These are phyloP conservation scores for Blastobotrys muscicola DNA, from an alignment of 805 yeast genomes.

Conservation along the genomic window DNA sequence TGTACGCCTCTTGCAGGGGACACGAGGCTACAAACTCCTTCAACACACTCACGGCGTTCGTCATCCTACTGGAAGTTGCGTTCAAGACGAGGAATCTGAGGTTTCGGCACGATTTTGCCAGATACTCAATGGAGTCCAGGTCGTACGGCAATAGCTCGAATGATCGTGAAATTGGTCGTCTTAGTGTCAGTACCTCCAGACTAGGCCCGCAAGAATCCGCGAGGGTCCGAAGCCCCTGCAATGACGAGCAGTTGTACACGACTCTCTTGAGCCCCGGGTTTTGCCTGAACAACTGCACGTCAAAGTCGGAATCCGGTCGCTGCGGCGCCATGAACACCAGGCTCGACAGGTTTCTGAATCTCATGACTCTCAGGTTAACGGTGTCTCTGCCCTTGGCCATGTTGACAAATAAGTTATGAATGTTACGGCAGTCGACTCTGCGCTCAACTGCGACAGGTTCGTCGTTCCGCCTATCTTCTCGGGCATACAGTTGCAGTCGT, in stretches of 20 bases:
- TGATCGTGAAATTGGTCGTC: not conserved
- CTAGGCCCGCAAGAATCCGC: constrained; percentile 2
- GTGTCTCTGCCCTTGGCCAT: constrained; percentile 2
- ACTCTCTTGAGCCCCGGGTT: constrained; percentile 4
- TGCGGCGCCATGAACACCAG: not conserved
- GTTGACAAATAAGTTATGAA: constrained; percentile 3
- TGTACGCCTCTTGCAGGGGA: not conserved
- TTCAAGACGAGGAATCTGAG: constrained; percentile 1
- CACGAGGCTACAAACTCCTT: constrained; percentile 1
- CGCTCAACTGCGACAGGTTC: not conserved
- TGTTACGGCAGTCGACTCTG: not conserved
- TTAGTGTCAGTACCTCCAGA: constrained; percentile 3
- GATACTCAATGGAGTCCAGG: not conserved
- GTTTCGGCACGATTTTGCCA: not conserved
- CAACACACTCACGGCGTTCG: constrained; percentile 2
- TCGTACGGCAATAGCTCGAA: constrained; percentile 3
- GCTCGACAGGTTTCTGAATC: constrained; percentile 1
- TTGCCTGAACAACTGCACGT: constrained; percentile 2
- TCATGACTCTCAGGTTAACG: constrained; percentile 1
- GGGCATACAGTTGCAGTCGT: not conserved
- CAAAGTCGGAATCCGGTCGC: not conserved
- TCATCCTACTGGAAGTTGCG: not conserved
- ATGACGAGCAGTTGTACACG: constrained; percentile 1
- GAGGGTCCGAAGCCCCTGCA: not conserved
- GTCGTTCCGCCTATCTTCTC: constrained; percentile 1